Base-by-base conservation (phyloP, 2,329 filamentous ascomycete genomes). In the Didymella segeticola region DNA sequence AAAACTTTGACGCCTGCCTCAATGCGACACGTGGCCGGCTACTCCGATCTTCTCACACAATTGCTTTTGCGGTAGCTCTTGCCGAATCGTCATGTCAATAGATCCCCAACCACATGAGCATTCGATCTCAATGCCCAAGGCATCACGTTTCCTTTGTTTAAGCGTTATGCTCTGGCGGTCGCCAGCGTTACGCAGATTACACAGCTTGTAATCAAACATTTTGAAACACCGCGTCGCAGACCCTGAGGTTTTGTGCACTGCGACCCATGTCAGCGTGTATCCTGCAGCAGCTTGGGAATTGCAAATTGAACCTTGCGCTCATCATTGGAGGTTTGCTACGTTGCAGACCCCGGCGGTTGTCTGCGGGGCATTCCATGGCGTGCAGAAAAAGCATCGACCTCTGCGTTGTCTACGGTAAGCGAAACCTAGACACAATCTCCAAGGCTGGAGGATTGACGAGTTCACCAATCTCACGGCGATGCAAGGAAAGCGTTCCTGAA, bases 41-140 rank as follows among this genome's bases (percentile, higher is more conserved):
- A 33, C 47, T 41, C 50, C 56, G 36, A 33, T 45, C n/a, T 29
- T 36, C 43, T 42, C 50, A 47, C 58, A 52, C 31, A 33, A 14
- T 53, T 46, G 39, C 37, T 47, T 36, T 29, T 49, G 29, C 46
- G 46, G 27, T 46, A 55, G 49, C 48, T 48, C 11, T 36, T 41
- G 56, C 55, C 42, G 71, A 47, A 68, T 67, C 43, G 15, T 43
- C 47, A 30, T 49, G 29, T 47, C 42, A 37, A 43, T 50, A 50
- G 27, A 20, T 36, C 30, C 37, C 34, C 19, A 25, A 27, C 17
- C 38, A 38, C 15, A 26, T 19, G 26, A 38, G 17, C 17, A 31
- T 19, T 15, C 53, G 26, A 33, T 27, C 17, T 33, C 25, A 31
- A 42, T 47, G 42, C 53, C 30, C 15, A 22, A 50, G 19, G 31